These are phyloP conservation scores for Saturnispora hagleri DNA, from an alignment of 805 yeast species.

Conservation along the genomic window DNA sequence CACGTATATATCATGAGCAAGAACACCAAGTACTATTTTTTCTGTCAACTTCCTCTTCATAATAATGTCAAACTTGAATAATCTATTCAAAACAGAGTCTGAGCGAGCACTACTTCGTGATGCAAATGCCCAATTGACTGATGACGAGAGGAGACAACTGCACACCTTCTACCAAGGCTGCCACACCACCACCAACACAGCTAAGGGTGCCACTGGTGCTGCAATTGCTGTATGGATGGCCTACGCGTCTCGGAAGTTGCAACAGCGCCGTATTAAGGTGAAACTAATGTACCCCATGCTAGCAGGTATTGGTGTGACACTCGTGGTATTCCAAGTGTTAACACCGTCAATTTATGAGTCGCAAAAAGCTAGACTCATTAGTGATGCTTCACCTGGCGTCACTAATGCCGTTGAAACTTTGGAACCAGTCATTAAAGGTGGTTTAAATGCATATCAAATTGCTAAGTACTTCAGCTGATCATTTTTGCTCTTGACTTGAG, in stretches of 20 bases:
- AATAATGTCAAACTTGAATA: constrained; percentile 6
- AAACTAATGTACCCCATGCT: constrained; percentile 33
- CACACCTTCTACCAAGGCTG: constrained; percentile 30
- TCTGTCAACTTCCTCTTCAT: not conserved
- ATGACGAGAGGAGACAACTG: constrained; percentile 34
- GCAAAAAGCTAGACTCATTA: constrained; percentile 20
- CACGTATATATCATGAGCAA: not conserved
- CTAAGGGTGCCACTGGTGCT: constrained; percentile 34
- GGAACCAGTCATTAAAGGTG: constrained; percentile 12
- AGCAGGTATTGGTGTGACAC: constrained; percentile 33
- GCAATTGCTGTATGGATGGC: constrained; percentile 36
- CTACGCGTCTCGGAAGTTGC: constrained; percentile 19
- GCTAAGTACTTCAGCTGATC: constrained; percentile 1
- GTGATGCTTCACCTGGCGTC: constrained; percentile 16
- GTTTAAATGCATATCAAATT: constrained; percentile 4
- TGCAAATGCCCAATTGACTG: constrained; percentile 34
- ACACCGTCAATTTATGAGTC: constrained; percentile 24
- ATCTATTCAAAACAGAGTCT: constrained; percentile 23
- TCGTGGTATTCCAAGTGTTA: constrained; percentile 25
- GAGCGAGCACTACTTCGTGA: constrained; percentile 39
- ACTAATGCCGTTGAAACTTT: constrained; percentile 1
- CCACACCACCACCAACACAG: constrained; percentile 26
- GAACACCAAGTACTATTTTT: not conserved
- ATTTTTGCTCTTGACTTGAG: not conserved
- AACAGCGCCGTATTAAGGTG: constrained; percentile 29